Evolutionary conservation across 2,329 filamentous ascomycete genomes (phyloP), one percentile per base, ranked within the genome.

Genomic region (Fusarium sp.): DNA sequence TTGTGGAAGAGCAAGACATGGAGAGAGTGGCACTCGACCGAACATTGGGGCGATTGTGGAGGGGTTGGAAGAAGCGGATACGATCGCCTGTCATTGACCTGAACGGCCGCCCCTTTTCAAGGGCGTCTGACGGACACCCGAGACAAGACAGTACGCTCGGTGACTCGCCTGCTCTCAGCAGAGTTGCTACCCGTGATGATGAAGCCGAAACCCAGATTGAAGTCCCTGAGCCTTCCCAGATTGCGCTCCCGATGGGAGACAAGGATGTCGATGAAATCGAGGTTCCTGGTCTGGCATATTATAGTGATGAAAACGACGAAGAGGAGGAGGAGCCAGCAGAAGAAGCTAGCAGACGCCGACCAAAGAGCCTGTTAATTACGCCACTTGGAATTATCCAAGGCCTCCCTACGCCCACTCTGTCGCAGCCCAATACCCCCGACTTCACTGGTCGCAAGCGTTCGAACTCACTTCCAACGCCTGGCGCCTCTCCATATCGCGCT

Each of bases 1-100:
- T 94, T n/a, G 90, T 99, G 27, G 93, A 97, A 75, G 95, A 98
- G 75, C 83, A 90, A 58, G 96, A 99, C 78, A 93, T 98, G 86
- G 96, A 98, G 77, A 93, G 94, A 72, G 88, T 98, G 69, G 95
- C 95, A 10, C 85, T 98, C 65, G 97, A 97, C 77, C 88, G 94
- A 61, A 94, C 93, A 4, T 84, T 99, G 3, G 96, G 96, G 22
- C 87, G 94, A 51, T 84, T 98, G 45, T 99, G 96, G 96, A 89
- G 96, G 74, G 92, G 93, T 27, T 99, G 96, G 96, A 94, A 96
- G 82, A 97, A 97, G 82, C 89, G 92, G 67, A 86, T 92, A 73
- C 88, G 93, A 62, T 85, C 86, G 9, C 87, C 88, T 1, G 78
- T 78, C 34, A 80, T 82, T 34, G 84, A 86, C 41, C 78, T 83